Evolutionary conservation across 1,284 basidiomycete species (phyloP).

Genomic region (Puccinia polysora): DNA sequence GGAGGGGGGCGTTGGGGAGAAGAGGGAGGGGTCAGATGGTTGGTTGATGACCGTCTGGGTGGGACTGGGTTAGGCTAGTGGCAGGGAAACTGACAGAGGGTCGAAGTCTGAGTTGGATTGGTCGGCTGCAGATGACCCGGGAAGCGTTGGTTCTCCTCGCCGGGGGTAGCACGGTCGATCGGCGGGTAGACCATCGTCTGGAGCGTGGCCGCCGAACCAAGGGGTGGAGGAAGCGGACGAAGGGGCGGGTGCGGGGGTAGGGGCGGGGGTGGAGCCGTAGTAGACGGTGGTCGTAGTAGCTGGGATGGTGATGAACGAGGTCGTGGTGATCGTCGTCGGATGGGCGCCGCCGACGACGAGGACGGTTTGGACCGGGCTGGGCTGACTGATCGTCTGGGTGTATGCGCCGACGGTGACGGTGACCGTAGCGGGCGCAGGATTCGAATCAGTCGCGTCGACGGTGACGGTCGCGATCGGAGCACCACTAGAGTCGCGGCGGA

Average conservation of each 20-base stretch:
- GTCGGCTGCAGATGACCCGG: conserved; percentile 25
- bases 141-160: conserved; percentile 29
- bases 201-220: neutral
- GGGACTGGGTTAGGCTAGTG: too few species aligned
- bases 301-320: conserved; percentile 19
- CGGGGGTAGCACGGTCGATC: conserved; percentile 29
- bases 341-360: neutral
- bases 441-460: conserved; percentile 4
- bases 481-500: too few species aligned
- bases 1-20: too few species aligned
- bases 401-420: conserved; percentile 29
- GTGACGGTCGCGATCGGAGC: conserved; percentile 31
- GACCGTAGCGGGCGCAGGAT: conserved; percentile 6
- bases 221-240: neutral
- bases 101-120: conserved; percentile 40
- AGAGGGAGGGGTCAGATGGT: too few species aligned
- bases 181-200: conserved; percentile 10
- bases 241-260: neutral
- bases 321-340: conserved; percentile 25
- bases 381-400: conserved; percentile 27
- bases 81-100: conserved; percentile 20
- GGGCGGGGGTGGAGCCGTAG: neutral
- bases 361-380: conserved; percentile 27
- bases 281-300: conserved; percentile 16
- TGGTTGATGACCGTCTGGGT: too few species aligned